Evolutionary conservation across 2,329 filamentous ascomycete genomes (phyloP).

Genomic region (Bisporella sp.): DNA sequence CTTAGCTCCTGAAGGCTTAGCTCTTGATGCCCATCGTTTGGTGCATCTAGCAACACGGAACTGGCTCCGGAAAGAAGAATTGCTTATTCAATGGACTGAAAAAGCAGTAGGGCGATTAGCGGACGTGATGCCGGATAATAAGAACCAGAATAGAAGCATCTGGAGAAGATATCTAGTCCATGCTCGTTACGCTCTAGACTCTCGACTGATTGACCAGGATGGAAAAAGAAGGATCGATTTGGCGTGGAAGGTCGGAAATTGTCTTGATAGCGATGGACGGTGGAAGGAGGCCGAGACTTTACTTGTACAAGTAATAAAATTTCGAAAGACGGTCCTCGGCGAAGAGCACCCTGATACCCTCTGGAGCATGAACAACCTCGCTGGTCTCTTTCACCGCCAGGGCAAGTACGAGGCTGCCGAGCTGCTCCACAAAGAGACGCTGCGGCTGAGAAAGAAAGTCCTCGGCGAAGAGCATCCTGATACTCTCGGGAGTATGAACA

Average conservation of each 20-base stretch:
- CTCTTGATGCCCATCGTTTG: constrained; percentile 3
- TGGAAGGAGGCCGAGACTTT: constrained; percentile 4
- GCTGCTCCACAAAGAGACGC: no score
- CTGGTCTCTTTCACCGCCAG: background rate
- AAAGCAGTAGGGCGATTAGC: constrained; percentile 3
- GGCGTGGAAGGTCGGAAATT: background rate
- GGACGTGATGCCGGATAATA: constrained; percentile 4
- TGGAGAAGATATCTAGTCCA: constrained; percentile 9
- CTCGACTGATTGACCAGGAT: background rate
- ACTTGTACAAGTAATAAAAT: background rate
- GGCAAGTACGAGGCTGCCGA: background rate
- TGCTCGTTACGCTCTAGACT: background rate
- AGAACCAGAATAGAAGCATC: constrained; percentile 6
- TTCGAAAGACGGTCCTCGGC: background rate
- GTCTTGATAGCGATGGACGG: background rate
- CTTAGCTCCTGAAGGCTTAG: no score
- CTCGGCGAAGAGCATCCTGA: background rate
- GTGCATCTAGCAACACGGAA: constrained; percentile 1
- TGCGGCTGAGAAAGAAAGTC: constrained; percentile 11
- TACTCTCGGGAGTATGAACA: background rate
- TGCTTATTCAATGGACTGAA: constrained; percentile 2
- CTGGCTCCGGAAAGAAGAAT: background rate
- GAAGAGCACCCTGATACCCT: background rate
- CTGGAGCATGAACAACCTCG: no score
- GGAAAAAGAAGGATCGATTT: background rate